phyloP scores from a whole-genome alignment of 495 filamentous ascomycete genomes.

The Ramalina peruviana region DNA sequence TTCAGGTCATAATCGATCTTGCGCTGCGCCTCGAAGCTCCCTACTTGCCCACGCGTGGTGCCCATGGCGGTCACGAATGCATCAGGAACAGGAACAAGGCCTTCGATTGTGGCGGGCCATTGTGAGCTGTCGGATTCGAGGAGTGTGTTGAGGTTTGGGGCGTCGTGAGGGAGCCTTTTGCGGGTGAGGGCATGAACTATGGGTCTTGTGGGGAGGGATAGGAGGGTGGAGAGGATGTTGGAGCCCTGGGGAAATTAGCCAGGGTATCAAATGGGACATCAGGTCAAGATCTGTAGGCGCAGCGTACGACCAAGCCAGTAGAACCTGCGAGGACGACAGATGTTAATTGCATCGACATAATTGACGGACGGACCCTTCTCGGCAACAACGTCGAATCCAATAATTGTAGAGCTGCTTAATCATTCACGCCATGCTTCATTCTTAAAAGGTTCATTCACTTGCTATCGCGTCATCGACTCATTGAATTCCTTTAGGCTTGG shows the following conservation, averaged over 20 bases:
- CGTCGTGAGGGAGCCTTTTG: conserved; percentile 23
- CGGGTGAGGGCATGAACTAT: conserved; percentile 36
- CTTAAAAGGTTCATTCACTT: no score
- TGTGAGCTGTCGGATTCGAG: conserved; percentile 31
- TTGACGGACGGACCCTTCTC: neutral
- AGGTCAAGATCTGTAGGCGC: conserved; percentile 32
- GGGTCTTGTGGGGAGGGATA: conserved; percentile 23
- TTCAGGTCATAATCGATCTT: conserved; percentile 68
- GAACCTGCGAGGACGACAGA: conserved; percentile 32
- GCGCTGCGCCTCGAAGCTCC: conserved; percentile 57
- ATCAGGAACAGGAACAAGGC: conserved; percentile 39
- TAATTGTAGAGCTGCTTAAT: neutral
- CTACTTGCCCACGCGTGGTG: conserved; percentile 51
- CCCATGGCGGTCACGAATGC: conserved; percentile 53
- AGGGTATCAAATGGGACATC: conserved; percentile 7
- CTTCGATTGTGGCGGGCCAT: conserved; percentile 42
- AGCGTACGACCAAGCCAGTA: conserved; percentile 37
- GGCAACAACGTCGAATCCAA: no score
- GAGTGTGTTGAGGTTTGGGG: conserved; percentile 29
- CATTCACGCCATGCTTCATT: neutral
- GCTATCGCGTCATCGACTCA: no score
- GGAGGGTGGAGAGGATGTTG: conserved; percentile 34
- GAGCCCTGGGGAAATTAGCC: conserved; percentile 22
- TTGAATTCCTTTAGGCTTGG: neutral
- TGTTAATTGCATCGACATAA: conserved; percentile 3